These are phyloP conservation scores for Coemansia sp. DNA, from an alignment of 192 early-diverging fungal species.

Conservation along the genomic window DNA sequence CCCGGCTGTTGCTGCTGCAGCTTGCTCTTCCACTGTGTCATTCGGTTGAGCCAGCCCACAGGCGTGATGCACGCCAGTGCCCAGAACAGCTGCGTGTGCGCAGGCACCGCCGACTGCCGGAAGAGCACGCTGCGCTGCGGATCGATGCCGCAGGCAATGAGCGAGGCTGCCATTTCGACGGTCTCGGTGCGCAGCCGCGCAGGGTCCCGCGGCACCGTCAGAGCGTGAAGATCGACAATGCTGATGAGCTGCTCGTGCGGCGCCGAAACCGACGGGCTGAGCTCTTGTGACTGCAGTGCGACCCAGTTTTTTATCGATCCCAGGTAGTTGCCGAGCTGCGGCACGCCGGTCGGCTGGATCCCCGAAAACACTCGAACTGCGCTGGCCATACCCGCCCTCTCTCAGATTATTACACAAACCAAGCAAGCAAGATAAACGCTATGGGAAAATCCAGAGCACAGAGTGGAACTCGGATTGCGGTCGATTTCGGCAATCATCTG, in stretches of 20 bases:
- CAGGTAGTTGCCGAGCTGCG: slow-evolving; percentile 93
- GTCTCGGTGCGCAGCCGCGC: slow-evolving; percentile 58
- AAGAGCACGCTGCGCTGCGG: slow-evolving; percentile 69
- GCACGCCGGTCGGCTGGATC: slow-evolving; percentile 90
- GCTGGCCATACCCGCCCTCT: neutral
- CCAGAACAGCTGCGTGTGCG: slow-evolving; percentile 83
- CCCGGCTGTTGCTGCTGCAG: slow-evolving; percentile 21
- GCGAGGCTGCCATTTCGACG: slow-evolving; percentile 65
- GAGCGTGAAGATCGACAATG: slow-evolving; percentile 87
- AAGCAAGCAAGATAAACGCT: too few species aligned
- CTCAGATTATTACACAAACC: neutral
- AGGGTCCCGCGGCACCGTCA: slow-evolving; percentile 75
- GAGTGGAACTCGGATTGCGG: too few species aligned
- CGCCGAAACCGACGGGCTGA: slow-evolving; percentile 16
- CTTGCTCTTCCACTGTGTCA: slow-evolving; percentile 93
- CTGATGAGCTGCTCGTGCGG: slow-evolving; percentile 59
- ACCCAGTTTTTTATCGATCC: slow-evolving; percentile 88
- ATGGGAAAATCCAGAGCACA: too few species aligned
- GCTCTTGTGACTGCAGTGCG: slow-evolving; percentile 55
- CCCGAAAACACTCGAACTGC: slow-evolving; percentile 64
- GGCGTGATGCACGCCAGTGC: slow-evolving; percentile 82
- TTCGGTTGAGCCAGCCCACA: slow-evolving; percentile 81
- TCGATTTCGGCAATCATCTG: too few species aligned
- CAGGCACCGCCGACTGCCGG: slow-evolving; percentile 73
- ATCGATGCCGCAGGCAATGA: slow-evolving; percentile 84